Base-by-base conservation (phyloP, 2,329 filamentous ascomycete genomes). In the Clonostachys solani region DNA sequence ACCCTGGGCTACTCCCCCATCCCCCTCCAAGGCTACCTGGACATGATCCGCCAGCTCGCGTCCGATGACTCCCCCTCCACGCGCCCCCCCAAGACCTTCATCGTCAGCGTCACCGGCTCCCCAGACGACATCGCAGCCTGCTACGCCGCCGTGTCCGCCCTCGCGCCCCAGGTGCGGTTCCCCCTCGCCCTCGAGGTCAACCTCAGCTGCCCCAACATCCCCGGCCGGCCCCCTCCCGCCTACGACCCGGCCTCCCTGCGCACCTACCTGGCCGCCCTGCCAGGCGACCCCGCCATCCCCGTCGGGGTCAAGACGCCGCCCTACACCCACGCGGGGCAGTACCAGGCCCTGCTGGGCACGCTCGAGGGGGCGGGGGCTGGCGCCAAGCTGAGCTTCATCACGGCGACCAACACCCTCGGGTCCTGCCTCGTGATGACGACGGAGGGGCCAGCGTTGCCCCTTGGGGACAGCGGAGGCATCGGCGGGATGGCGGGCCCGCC, bases 181-280 rank as follows among this genome's bases (percentile, higher is more conserved):
- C 72, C 73, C 2, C 68, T 89, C 1, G 83, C 82, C 16, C 80
- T 91, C 71, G 88, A 92, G 63, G 72, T 92, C 56, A 92, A 92
- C 59, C 77, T 92, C 33, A 86, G 81, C 33, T 92, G 88, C 55
- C 88, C 88, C 0, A 92, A 92, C 57, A 91, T 92, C 44, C 73
- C 77, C 0, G 68, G 70, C 16, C 76, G 77, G 42, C 83, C 87
- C 1, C 88, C 88, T 1, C 86, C 87, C 6, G 87, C 87, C 0
- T 92, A 91, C 60, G 74, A 78, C 8, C 63, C 69, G 0, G 52
- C 54, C 0, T 68, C 74, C 0, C 60, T 92, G 4, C 52, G 60
- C 0, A 62, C 64, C 6, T 90, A 89, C 51, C 65, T 92, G 3
- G 52, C 54, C 2, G 65, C 67, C 0, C 64, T 87, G 1, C 64